Base-by-base conservation (phyloP, 129 eudicot species). In the Lactuca saligna region DNA sequence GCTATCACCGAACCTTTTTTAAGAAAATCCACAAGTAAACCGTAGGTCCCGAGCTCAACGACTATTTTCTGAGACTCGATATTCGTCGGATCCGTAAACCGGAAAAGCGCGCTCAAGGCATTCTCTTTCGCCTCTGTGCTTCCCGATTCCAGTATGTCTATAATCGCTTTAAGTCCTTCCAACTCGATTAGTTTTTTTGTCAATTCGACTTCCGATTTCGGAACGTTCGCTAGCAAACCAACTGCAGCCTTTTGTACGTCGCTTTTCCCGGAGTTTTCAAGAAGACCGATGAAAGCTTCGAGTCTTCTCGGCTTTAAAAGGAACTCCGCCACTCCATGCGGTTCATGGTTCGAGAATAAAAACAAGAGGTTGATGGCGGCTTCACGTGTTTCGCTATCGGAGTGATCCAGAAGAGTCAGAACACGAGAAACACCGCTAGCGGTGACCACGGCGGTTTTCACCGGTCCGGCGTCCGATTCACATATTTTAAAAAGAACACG, bases 1-100 rank as follows among this genome's bases (percentile, higher is more conserved):
- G 83, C 84, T 3, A 85, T 84, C 37, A 75, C 77, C 6, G 87
- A 81, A 41, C 78, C 87, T 9, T 55, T 72, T 25, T 70, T 70
- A 8, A 87, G 83, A 29, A 81, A 74, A 25, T 72, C 77, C 56
- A 84, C 73, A 2, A 87, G 82, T 55, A 87, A 39, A 37, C 51
- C 70, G 17, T 81, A 76, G 0, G 85, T 75, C 11, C 81, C 87
- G 15, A 81, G 79, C 39, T 81, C 73, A 15, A 84, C 94, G 14
- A 84, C 88, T 6, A 68, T 79, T 20, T 76, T 72, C 63, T 87
- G 94, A 2, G 85, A 61, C 75, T 78, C 76, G 25, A 84, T 73
- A 68, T 83, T 87, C 62, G 89, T 81, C 3, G 94, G 94, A 44
- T 87, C 94, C 0, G 94, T 87, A 68, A 87, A 87, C 72, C 94